Percentiles rank a stretch among this genome's conserved stretches.
phyloP scores from a whole-genome alignment of 2,329 filamentous ascomycete species.

The Tolypocladium tundrense region DNA sequence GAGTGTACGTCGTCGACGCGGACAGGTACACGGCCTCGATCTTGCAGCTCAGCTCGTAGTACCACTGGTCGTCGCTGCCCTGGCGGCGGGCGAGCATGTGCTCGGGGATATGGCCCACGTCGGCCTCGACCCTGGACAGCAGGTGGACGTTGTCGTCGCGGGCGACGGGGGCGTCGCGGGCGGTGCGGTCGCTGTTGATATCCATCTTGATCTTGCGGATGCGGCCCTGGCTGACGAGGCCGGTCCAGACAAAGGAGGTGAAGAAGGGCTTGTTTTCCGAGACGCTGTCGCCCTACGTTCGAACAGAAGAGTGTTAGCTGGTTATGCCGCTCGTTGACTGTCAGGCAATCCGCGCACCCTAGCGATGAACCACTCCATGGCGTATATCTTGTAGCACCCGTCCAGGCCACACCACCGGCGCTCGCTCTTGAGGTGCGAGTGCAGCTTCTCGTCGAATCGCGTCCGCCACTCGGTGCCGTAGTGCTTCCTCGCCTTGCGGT shows the following conservation, averaged over 20 bases:
- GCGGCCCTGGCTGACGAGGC: constrained; percentile 20
- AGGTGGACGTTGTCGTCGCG: constrained; percentile 25
- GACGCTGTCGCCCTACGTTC: constrained; percentile 22
- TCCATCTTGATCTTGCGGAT: constrained; percentile 22
- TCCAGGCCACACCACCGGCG: constrained; percentile 25
- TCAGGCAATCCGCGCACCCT: constrained; percentile 13
- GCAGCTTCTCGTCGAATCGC: constrained; percentile 18
- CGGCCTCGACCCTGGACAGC: constrained; percentile 27
- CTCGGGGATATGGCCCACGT: constrained; percentile 30
- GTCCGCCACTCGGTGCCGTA: constrained; percentile 28
- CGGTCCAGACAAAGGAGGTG: constrained; percentile 19
- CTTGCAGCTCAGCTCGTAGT: constrained; percentile 28
- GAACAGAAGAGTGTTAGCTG: neutral
- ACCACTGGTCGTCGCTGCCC: constrained; percentile 26
- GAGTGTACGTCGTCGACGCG: constrained; percentile 30
- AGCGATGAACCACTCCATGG: constrained; percentile 34
- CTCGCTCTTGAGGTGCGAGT: constrained; percentile 19
- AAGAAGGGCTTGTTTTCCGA: constrained; percentile 28
- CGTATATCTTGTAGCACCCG: constrained; percentile 24
- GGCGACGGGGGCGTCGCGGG: constrained; percentile 21
- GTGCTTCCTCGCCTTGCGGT: constrained; percentile 31
- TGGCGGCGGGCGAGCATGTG: constrained; percentile 18
- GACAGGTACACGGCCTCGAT: constrained; percentile 32
- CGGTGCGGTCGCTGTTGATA: constrained; percentile 23
- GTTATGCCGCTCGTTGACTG: neutral